Base-by-base conservation (phyloP, 176 grass and related monocot species). In the Coix lacrymajobi region DNA sequence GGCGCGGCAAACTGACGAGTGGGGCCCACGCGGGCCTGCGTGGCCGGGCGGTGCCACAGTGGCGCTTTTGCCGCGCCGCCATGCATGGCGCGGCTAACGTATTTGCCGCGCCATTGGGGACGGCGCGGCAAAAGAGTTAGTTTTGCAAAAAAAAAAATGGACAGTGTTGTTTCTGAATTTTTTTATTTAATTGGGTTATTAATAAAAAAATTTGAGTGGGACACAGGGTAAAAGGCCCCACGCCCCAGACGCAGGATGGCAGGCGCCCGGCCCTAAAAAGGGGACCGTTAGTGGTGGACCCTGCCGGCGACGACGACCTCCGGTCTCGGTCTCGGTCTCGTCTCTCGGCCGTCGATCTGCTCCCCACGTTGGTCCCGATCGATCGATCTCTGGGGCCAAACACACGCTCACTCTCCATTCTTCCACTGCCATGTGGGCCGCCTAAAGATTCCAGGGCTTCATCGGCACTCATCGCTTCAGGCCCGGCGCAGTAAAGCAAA, bases 181-280 rank as follows among this genome's bases (percentile, higher is more conserved):
- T n/a, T n/a, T n/a, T n/a, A n/a, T n/a, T n/a, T n/a, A n/a, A n/a
- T n/a, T n/a, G n/a, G n/a, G n/a, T n/a, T n/a, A n/a, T n/a, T n/a
- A n/a, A n/a, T n/a, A n/a, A n/a, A n/a, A n/a, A n/a, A n/a, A n/a
- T n/a, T n/a, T n/a, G 57, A 15, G 88, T 86, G 66, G 88, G 78
- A 66, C 73, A 82, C 79, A 38, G 88, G 76, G 62, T 38, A 82
- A 86, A 86, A 85, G 56, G 63, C 7, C 65, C 80, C 66, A 26
- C 22, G 29, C 11, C 46, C 37, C 26, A 30, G 60, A 30, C 26
- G 60, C 60, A 60, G 51, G 19, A 54, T n/a, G 17, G 14, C 43
- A 30, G 81, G 58, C 75, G 64, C 63, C 32, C 7, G 22, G 29
- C 62, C 82, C 49, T 19, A 85, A 4, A 54, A 73, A 78, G 74